phyloP scores from a whole-genome alignment of 2,329 filamentous ascomycete species.

The Clathrospora elynae region DNA sequence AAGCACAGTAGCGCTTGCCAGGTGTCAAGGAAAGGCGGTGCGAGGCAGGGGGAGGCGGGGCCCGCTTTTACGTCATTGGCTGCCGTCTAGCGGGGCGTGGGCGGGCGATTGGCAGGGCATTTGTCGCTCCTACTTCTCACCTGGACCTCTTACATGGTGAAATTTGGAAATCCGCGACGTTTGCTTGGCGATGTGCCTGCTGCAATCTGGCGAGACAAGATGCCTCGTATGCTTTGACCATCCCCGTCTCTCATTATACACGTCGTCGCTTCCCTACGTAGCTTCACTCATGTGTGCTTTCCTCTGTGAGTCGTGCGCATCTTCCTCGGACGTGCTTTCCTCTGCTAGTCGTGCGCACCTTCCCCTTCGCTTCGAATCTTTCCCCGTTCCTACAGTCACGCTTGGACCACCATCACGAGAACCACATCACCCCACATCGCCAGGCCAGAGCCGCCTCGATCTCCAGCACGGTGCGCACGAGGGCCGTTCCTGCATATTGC shows the following conservation, averaged over 20 bases:
- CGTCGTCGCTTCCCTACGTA: constrained; percentile 9
- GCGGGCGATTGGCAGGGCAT: constrained; percentile 15
- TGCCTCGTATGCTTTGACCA: not conserved
- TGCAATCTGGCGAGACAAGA: constrained; percentile 1
- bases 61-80: constrained; percentile 31
- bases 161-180: no score
- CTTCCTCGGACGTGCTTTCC: constrained; percentile 13
- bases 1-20: constrained; percentile 29
- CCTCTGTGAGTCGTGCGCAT: constrained; percentile 14
- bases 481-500: constrained; percentile 26
- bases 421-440: constrained; percentile 8
- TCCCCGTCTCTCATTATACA: not conserved
- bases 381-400: constrained; percentile 15
- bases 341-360: constrained; percentile 10
- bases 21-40: constrained; percentile 33
- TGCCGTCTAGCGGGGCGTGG: constrained; percentile 16
- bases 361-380: constrained; percentile 2
- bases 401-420: constrained; percentile 18
- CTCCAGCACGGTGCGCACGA: constrained; percentile 20
- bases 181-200: not conserved
- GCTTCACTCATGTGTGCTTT: constrained; percentile 10
- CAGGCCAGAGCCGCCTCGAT: constrained; percentile 14
- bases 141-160: constrained; percentile 4
- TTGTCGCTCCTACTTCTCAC: constrained; percentile 10
- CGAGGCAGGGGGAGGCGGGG: constrained; percentile 18